Evolutionary conservation across 352 stramenopile genomes (phyloP).

Genomic region (Globisporangium nagaii): DNA sequence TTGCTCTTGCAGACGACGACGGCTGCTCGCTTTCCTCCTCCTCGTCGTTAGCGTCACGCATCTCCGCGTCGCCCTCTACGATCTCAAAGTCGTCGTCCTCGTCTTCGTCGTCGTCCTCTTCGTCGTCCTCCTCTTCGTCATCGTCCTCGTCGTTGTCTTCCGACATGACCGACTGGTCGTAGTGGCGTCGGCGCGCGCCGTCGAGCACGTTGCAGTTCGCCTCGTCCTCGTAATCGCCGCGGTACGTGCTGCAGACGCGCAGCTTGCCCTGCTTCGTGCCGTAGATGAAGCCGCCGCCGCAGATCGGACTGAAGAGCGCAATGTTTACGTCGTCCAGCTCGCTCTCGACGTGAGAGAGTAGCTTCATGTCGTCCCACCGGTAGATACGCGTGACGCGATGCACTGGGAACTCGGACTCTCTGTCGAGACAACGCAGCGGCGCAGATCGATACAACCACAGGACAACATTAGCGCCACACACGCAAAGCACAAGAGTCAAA

Average conservation of each 20-base stretch:
- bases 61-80: constrained; percentile 20
- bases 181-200: constrained; percentile 49
- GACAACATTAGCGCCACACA: too few relatives aligned
- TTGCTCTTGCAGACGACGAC: constrained; percentile 2
- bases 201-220: constrained; percentile 84
- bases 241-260: constrained; percentile 80
- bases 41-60: constrained; percentile 10
- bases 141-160: constrained; percentile 51
- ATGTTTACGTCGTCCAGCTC: constrained; percentile 98
- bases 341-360: constrained; percentile 81
- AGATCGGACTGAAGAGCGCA: constrained; percentile 96
- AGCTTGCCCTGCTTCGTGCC: constrained; percentile 96
- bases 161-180: constrained; percentile 49
- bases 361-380: constrained; percentile 85
- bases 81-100: constrained; percentile 26
- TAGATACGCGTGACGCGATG: constrained; percentile 87
- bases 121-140: constrained; percentile 31
- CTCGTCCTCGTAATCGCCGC: constrained; percentile 64
- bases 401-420: constrained; percentile 74
- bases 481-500: neutral
- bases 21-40: neutral
- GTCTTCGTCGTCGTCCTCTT: constrained; percentile 27
- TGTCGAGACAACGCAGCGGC: constrained; percentile 14
- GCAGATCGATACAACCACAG: too few relatives aligned
- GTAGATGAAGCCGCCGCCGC: constrained; percentile 96